A percentile compares a stretch with the other conserved stretches of the same genome.
These are phyloP conservation scores for Jasminum sambac DNA, from an alignment of 257 asterid genomes.

Conservation along the genomic window DNA sequence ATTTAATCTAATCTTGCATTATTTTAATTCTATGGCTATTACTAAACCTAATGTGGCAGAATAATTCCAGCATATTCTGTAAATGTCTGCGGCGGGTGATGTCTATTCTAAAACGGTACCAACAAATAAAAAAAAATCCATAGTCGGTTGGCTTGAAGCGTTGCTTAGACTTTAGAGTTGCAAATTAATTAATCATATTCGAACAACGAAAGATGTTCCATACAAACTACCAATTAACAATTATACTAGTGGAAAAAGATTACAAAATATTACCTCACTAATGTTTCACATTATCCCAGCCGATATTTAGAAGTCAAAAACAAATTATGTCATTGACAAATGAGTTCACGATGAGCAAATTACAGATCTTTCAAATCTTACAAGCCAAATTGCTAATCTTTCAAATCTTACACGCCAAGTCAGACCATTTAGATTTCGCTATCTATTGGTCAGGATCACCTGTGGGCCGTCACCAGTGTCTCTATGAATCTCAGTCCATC, in stretches of 20 bases:
- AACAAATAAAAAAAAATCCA: too few relatives aligned
- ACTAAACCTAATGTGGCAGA: neutral
- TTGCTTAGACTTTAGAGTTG: too few relatives aligned
- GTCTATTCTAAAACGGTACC: too few relatives aligned
- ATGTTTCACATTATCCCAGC: neutral
- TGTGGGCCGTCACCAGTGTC: conserved; percentile 59
- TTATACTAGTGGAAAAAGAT: neutral
- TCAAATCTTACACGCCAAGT: neutral
- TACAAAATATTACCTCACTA: neutral
- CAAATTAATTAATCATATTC: too few relatives aligned
- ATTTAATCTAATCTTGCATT: neutral
- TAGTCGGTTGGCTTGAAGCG: too few relatives aligned
- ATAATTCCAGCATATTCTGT: neutral
- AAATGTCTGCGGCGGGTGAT: too few relatives aligned
- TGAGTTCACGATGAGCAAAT: neutral
- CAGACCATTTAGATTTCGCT: neutral
- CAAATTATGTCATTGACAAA: conserved; percentile 14
- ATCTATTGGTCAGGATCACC: conserved; percentile 31
- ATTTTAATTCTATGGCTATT: neutral
- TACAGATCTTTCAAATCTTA: too few relatives aligned
- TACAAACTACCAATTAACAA: neutral
- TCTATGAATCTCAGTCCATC: conserved; percentile 67
- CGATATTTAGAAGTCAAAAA: too few relatives aligned
- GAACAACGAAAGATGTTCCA: too few relatives aligned
- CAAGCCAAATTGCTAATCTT: neutral